These are phyloP conservation scores for Bonia amplexicaulis DNA, from an alignment of 176 grass and related monocot genomes.

Conservation along the genomic window DNA sequence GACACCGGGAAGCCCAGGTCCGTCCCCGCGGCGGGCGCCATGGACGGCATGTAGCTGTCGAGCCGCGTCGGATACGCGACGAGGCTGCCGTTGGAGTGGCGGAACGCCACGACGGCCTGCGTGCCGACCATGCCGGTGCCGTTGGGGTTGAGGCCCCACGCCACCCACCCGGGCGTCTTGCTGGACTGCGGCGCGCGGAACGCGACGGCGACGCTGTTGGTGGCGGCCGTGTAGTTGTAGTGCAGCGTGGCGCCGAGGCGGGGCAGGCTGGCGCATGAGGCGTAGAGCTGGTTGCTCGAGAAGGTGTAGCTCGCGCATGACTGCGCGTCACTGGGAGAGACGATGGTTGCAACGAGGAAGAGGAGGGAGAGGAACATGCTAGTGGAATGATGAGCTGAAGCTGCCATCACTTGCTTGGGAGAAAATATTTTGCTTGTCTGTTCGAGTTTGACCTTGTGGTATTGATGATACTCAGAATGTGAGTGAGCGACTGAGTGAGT, in stretches of 20 bases:
- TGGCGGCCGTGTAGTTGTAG: slow-evolving; percentile 55
- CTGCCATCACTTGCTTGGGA: slow-evolving; percentile 18
- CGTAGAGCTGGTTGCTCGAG: slow-evolving; percentile 51
- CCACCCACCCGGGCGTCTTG: slow-evolving; percentile 51
- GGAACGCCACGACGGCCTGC: slow-evolving; percentile 67
- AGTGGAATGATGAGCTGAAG: slow-evolving; percentile 7
- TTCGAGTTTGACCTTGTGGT: not conserved
- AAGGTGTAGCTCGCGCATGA: slow-evolving; percentile 63
- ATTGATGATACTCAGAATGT: not conserved
- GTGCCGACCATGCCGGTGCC: slow-evolving; percentile 67
- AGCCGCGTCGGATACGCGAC: slow-evolving; percentile 65
- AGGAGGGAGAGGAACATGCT: slow-evolving; percentile 12
- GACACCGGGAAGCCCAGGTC: slow-evolving; percentile 46
- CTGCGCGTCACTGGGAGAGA: not conserved
- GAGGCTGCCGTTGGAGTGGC: slow-evolving; percentile 60
- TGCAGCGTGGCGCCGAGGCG: slow-evolving; percentile 71
- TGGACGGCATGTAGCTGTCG: slow-evolving; percentile 73
- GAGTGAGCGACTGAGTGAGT: not conserved
- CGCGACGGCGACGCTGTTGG: slow-evolving; percentile 45
- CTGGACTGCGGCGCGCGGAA: slow-evolving; percentile 60
- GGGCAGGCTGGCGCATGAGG: slow-evolving; percentile 57
- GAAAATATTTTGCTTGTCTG: not conserved
- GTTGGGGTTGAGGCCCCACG: slow-evolving; percentile 79
- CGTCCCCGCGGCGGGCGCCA: slow-evolving; percentile 31
- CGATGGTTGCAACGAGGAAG: not conserved